Conservation (phyloP, 371 early-diverging fungal genomes). For the Mucor saturninus region DNA sequence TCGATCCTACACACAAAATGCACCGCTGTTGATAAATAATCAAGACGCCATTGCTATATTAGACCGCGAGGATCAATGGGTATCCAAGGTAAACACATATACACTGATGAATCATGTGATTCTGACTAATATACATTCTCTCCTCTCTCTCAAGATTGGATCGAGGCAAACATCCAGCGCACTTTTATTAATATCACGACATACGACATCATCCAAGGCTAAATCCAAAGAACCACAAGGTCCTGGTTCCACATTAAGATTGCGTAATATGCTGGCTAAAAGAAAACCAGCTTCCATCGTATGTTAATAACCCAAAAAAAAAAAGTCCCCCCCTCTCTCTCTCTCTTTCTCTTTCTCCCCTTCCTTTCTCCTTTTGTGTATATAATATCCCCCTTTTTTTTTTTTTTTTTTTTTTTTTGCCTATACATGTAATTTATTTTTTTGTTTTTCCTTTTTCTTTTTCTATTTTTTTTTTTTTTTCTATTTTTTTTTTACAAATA, state of each 20-base stretch:
- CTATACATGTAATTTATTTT: no score
- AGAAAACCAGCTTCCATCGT: conserved; percentile 19
- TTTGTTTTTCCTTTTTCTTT: no score
- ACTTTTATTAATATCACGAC: conserved; percentile 3
- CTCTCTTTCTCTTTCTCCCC: no score
- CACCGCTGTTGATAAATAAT: conserved; percentile 33
- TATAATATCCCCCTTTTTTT: not conserved
- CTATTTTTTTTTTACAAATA: not conserved
- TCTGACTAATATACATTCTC: not conserved
- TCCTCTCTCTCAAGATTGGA: not conserved
- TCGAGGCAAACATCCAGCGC: not conserved
- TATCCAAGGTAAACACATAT: conserved; percentile 1
- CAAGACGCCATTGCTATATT: conserved; percentile 36
- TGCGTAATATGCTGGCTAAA: conserved; percentile 50
- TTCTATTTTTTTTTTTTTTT: not conserved
- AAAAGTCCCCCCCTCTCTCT: no score
- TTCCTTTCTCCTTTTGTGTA: no score
- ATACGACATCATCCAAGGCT: conserved; percentile 14
- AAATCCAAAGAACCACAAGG: conserved; percentile 25
- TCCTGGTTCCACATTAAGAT: conserved; percentile 50
- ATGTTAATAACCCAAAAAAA: no score
- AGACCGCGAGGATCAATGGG: conserved; percentile 17
- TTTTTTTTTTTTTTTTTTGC: conserved; percentile 2
- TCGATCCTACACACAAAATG: conserved; percentile 37
- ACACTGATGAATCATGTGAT: not conserved